Conservation (phyloP, 2,329 filamentous ascomycete genomes). For the Aspergillus proliferans region DNA sequence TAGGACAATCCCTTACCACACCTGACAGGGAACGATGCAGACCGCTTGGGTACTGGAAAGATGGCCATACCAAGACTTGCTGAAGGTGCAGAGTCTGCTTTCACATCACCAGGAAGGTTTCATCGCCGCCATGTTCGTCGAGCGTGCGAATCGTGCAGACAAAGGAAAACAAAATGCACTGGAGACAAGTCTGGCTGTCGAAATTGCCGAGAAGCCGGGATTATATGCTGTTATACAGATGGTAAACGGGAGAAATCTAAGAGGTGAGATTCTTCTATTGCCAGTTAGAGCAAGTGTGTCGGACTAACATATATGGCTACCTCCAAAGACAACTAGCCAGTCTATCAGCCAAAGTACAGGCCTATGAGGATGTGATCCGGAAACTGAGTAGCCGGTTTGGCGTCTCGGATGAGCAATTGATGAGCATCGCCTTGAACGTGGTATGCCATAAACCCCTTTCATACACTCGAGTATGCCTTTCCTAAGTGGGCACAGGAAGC, state of each 20-base stretch:
- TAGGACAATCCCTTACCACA: conserved; percentile 21
- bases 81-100: conserved; percentile 27
- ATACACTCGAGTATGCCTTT: not conserved
- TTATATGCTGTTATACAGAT: conserved; percentile 41
- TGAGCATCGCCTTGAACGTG: conserved; percentile 26
- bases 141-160: conserved; percentile 42
- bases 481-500: conserved; percentile 20
- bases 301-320: not conserved
- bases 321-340: conserved; percentile 33
- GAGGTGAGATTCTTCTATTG: conserved; percentile 23
- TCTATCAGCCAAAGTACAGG: conserved; percentile 36
- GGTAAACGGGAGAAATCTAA: conserved; percentile 42
- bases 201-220: conserved; percentile 40
- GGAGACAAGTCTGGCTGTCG: conserved; percentile 40
- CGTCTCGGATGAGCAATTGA: conserved; percentile 30
- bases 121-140: conserved; percentile 33
- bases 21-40: conserved; percentile 18
- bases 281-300: not conserved
- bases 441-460: conserved; percentile 15
- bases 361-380: conserved; percentile 35
- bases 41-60: conserved; percentile 19
- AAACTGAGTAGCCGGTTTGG: conserved; percentile 31
- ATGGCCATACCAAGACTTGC: conserved; percentile 33
- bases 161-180: conserved; percentile 42
- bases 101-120: conserved; percentile 28